Percentiles rank a stretch among this genome's conserved stretches.
These are phyloP conservation scores for Echeveria elegans DNA, from an alignment of 164 flowering plant species.

Conservation along the genomic window DNA sequence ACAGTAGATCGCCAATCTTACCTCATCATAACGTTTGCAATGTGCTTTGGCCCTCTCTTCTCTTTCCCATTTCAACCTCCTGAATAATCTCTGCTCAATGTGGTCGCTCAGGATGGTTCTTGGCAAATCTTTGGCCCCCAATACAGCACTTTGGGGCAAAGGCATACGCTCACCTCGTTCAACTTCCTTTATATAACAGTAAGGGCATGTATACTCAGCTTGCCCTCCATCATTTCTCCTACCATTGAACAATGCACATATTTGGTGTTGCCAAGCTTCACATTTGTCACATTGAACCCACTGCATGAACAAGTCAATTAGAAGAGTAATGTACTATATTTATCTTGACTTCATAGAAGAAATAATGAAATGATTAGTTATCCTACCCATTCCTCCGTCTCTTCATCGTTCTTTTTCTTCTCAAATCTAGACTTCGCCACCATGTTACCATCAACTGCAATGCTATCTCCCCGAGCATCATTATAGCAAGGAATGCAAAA, in stretches of 20 bases:
- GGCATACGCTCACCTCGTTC: conserved; percentile 85
- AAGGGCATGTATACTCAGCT: conserved; percentile 98
- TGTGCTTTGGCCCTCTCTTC: conserved; percentile 65
- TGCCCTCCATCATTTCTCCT: conserved; percentile 95
- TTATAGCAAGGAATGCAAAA: conserved; percentile 94
- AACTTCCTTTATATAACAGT: conserved; percentile 76
- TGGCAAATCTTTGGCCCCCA: conserved; percentile 98
- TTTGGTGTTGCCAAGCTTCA: conserved; percentile 99
- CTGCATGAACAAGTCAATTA: conserved; percentile 34
- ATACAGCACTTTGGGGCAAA: conserved; percentile 96
- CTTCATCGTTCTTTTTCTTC: conserved; percentile 95
- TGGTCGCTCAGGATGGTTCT: conserved; percentile 92
- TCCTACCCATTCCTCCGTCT: conserved; percentile 95
- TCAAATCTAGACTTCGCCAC: conserved; percentile 64
- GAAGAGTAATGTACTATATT: conserved; percentile 1
- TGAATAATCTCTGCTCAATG: conserved; percentile 72
- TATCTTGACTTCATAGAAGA: background rate
- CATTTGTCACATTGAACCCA: conserved; percentile 99
- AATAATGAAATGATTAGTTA: background rate
- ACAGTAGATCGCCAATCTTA: conserved; percentile 14
- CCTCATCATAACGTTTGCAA: conserved; percentile 82
- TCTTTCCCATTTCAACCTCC: conserved; percentile 70
- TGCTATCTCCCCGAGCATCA: conserved; percentile 78
- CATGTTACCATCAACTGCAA: conserved; percentile 62
- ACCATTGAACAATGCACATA: conserved; percentile 96